These are phyloP conservation scores for Tritrichomonas musculus DNA, from an alignment of 208 protist genomes.

Conservation along the genomic window DNA sequence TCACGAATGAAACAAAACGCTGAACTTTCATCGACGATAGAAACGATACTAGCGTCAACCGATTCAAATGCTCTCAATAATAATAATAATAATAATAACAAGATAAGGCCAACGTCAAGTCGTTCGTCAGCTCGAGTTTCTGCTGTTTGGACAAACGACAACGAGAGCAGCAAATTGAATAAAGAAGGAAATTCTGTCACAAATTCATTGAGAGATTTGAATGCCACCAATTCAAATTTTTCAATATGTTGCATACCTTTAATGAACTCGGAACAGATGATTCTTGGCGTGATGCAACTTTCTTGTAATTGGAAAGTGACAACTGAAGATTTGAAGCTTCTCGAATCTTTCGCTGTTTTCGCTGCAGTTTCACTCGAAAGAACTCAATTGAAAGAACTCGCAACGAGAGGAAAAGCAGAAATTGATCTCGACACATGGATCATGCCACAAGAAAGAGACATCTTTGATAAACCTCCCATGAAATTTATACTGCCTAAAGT, in stretches of 20 bases:
- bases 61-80: background rate
- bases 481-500: background rate
- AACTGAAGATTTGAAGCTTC: background rate
- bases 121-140: background rate
- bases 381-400: background rate
- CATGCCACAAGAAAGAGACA: background rate
- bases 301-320: background rate
- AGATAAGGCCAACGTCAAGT: background rate
- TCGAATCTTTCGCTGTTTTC: background rate
- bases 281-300: background rate
- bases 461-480: background rate
- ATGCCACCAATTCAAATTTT: too few relatives aligned
- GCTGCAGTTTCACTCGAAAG: background rate
- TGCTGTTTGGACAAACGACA: background rate
- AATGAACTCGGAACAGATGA: background rate
- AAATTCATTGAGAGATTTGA: too few relatives aligned
- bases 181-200: too few relatives aligned
- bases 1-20: background rate
- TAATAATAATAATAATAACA: background rate
- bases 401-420: background rate
- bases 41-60: background rate
- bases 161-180: too few relatives aligned
- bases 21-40: background rate
- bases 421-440: background rate
- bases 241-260: conserved; percentile 5